These are phyloP conservation scores for Cynanchum wilfordii DNA, from an alignment of 257 asterid genomes.

Conservation along the genomic window DNA sequence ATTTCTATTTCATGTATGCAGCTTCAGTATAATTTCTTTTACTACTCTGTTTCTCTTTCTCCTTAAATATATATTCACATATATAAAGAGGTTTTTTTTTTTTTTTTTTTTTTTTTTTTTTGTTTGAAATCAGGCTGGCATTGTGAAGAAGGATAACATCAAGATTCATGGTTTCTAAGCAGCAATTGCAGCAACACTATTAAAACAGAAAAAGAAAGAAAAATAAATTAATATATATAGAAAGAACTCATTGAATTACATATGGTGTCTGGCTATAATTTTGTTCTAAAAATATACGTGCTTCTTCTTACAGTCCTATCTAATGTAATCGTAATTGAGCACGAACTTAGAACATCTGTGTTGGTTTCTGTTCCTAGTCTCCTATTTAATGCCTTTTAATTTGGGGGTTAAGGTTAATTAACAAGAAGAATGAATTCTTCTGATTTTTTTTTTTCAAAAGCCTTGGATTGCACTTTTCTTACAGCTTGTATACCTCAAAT, in stretches of 20 bases:
- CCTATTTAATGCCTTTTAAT: neutral
- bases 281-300: neutral
- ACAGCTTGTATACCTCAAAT: too few species aligned
- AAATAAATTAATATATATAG: too few species aligned
- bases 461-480: too few species aligned
- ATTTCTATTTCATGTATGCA: neutral
- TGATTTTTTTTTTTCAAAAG: neutral
- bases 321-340: slow-evolving; percentile 2
- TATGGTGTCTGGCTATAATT: slow-evolving; percentile 5
- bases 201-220: neutral
- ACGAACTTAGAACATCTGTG: neutral
- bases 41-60: neutral
- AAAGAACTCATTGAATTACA: neutral
- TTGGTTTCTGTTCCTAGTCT: slow-evolving; percentile 9
- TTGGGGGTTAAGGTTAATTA: neutral
- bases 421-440: neutral
- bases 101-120: neutral
- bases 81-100: too few species aligned
- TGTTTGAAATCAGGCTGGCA: slow-evolving; percentile 47
- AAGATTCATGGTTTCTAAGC: slow-evolving; percentile 75
- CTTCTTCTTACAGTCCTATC: slow-evolving; percentile 9
- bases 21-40: neutral
- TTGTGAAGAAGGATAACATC: slow-evolving; percentile 76
- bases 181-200: slow-evolving; percentile 12
- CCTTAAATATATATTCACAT: neutral